Conservation (phyloP, 192 early-diverging fungal genomes). For the Umbelopsis isabellina region DNA sequence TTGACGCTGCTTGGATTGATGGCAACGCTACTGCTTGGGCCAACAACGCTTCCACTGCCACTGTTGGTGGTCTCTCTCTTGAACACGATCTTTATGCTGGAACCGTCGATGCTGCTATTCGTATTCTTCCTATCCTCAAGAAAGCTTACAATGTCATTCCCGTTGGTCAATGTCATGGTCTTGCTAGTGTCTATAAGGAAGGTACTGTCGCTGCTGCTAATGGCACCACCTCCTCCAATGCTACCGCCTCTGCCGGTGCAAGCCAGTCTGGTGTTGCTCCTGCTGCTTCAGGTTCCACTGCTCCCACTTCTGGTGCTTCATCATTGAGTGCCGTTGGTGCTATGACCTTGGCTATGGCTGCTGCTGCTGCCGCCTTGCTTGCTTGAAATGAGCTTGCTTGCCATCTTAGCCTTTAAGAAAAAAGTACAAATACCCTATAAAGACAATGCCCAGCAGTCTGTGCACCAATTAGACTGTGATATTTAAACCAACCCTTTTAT, state of each 20-base stretch:
- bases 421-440: background rate
- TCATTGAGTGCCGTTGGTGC: too few relatives aligned
- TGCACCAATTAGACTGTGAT: too few relatives aligned
- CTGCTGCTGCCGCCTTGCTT: too few relatives aligned
- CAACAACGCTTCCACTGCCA: slow-evolving; percentile 41
- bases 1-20: slow-evolving; percentile 39
- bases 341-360: too few relatives aligned
- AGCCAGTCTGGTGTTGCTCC: too few relatives aligned
- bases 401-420: background rate
- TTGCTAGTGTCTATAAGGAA: slow-evolving; percentile 28
- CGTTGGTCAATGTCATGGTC: slow-evolving; percentile 33
- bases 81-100: slow-evolving; percentile 54
- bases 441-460: background rate
- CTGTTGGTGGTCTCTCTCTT: slow-evolving; percentile 49
- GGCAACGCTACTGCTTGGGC: slow-evolving; percentile 48
- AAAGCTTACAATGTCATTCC: slow-evolving; percentile 35
- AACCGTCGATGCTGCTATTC: slow-evolving; percentile 51
- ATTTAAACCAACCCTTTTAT: too few relatives aligned
- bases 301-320: too few relatives aligned
- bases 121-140: slow-evolving; percentile 41
- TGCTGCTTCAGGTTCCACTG: too few relatives aligned
- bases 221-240: too few relatives aligned
- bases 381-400: too few relatives aligned
- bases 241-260: too few relatives aligned
- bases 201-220: background rate